Evolutionary conservation across 2,329 filamentous ascomycete genomes (phyloP).

Genomic region (Chaetomium sp.): DNA sequence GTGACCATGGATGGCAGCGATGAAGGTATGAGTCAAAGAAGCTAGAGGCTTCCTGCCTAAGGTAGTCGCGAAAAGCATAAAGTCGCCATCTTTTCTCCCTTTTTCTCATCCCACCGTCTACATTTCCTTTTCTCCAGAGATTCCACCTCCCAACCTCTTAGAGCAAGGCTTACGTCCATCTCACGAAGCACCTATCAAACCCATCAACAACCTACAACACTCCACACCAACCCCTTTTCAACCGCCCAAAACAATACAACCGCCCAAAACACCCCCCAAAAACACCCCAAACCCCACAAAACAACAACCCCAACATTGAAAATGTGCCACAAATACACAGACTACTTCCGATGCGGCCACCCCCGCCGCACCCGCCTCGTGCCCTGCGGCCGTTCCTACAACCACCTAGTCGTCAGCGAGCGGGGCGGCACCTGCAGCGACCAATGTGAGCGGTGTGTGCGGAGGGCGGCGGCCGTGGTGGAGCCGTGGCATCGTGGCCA

Average conservation of each 20-base stretch:
- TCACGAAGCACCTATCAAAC: background rate
- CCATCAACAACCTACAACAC: no score
- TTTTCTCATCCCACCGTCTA: no score
- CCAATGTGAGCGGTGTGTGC: background rate
- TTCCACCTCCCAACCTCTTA: no score
- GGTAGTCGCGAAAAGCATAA: background rate
- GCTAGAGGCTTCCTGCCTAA: background rate
- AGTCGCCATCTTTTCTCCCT: background rate
- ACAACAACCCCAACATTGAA: background rate
- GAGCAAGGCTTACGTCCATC: no score
- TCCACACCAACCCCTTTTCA: no score
- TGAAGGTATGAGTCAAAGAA: background rate
- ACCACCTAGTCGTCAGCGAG: background rate
- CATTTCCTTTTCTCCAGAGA: no score
- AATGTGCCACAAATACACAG: conserved; percentile 18
- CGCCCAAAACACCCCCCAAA: background rate
- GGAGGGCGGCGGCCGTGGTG: background rate
- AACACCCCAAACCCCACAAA: background rate
- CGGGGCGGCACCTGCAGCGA: background rate
- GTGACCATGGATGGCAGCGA: background rate
- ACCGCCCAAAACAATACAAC: background rate
- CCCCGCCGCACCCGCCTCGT: conserved; percentile 6
- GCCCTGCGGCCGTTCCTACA: conserved; percentile 1
- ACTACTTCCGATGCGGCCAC: conserved; percentile 19
- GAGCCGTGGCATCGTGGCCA: background rate